Evolutionary conservation across 148 eudicot genomes (phyloP).

Genomic region (Camellia japonica): DNA sequence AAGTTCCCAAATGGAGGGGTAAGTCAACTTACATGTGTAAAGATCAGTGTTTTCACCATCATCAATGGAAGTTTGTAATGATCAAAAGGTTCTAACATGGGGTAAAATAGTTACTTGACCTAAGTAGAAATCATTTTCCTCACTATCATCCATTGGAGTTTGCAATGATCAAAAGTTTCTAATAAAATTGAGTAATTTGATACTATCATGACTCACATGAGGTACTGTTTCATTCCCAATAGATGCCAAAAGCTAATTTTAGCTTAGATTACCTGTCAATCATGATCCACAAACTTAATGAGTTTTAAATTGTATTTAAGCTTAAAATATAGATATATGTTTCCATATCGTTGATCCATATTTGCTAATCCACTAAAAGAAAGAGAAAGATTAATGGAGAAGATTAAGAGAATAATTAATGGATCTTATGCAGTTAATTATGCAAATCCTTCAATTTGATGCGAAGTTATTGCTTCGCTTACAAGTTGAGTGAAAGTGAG

Average conservation of each 20-base stretch:
- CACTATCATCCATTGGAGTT: background rate
- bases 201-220: background rate
- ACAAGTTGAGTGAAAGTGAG: background rate
- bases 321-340: background rate
- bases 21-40: background rate
- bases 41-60: background rate
- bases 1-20: constrained; percentile 7
- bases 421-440: background rate
- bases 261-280: background rate
- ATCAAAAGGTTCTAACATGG: background rate
- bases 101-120: background rate
- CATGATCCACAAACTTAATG: background rate
- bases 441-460: background rate
- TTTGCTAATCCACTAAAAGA: background rate
- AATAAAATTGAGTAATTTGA: background rate
- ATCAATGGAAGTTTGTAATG: background rate
- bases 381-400: background rate
- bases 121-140: background rate
- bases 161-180: background rate
- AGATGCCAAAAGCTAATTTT: constrained; percentile 6
- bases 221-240: constrained; percentile 14
- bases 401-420: background rate
- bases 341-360: background rate
- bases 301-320: background rate
- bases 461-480: background rate